Base-by-base conservation (phyloP, 2,329 filamentous ascomycete species). In the Sporothrix brunneoviolacea region DNA sequence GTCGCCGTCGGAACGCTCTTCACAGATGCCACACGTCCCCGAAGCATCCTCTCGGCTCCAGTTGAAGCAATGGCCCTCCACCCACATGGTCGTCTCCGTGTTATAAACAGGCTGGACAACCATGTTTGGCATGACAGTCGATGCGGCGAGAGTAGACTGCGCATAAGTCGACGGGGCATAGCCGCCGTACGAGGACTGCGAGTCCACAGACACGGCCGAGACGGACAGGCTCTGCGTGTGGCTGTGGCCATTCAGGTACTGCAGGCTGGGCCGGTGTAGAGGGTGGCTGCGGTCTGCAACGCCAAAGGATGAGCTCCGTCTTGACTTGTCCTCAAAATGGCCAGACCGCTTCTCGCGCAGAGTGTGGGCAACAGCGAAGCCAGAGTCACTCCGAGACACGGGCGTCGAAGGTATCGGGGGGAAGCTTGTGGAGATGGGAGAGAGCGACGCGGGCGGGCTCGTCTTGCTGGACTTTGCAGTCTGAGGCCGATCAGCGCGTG, bases 301-400 rank as follows among this genome's bases (percentile, higher is more conserved):
- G 27, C 85, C 88, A 67, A 95, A 94, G 1, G 91, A 95, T n/a
- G 91, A 95, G 70, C 91, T 96, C 57, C 91, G 82, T 53, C 91
- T 81, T n/a, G 86, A 86, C 57, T 77, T 71, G 55, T 85, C 81
- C 61, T 93, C 87, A 59, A 97, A 95, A 64, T 96, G 89, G 2
- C 88, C 91, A 3, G 93, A 97, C 46, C 91, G 82, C 72, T 97
- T 98, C 69, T 97, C 93, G 28, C 90, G 83, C 51, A 98, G 73
- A 4, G 88, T 95, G 16, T 87, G 82, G 55, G 91, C 84, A 50
- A 95, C 73, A 32, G 88, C 87, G 66, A 93, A 94, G 2, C 89
- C 91, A 4, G 91, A 96, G 63, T 98, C 93, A 61, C 86, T 94
- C 15, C 90, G 80, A 6, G 90, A 95, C n/a, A 87, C 80, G 0